Conservation (phyloP, 306 rosid genomes). For the Mucuna pruriens region DNA sequence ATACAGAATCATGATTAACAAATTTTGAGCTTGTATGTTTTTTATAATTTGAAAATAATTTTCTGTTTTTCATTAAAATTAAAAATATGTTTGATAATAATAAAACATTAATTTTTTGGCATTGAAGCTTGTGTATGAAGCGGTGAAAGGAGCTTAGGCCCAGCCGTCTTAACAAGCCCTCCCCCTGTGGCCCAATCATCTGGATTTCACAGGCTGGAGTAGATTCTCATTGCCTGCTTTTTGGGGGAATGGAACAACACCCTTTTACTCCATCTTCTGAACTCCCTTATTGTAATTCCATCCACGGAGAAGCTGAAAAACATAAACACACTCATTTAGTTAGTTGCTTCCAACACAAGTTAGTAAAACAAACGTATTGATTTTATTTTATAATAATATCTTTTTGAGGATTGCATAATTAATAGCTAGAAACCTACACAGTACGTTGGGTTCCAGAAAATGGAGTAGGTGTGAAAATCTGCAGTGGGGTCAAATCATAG, state of each 20-base stretch:
- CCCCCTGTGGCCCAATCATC: constrained; percentile 88
- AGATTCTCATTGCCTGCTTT: constrained; percentile 64
- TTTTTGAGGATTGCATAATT: too few species aligned
- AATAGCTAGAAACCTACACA: constrained; percentile 44
- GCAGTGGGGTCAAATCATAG: constrained; percentile 81
- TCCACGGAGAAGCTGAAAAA: constrained; percentile 60
- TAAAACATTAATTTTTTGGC: too few species aligned
- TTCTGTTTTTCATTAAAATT: too few species aligned
- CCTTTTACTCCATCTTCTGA: constrained; percentile 63
- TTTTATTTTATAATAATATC: background rate
- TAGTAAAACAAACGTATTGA: background rate
- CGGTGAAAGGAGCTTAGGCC: constrained; percentile 66
- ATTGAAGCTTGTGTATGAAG: constrained; percentile 66
- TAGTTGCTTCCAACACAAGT: background rate
- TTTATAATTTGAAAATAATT: too few species aligned
- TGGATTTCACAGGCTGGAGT: constrained; percentile 68
- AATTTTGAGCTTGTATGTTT: too few species aligned
- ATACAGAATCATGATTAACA: too few species aligned
- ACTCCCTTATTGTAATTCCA: constrained; percentile 67
- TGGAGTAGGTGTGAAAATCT: constrained; percentile 71
- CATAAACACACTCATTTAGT: too few species aligned
- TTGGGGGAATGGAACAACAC: constrained; percentile 69
- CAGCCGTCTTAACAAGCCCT: constrained; percentile 76
- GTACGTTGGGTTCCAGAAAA: constrained; percentile 62
- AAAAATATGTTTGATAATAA: too few species aligned